These are phyloP conservation scores for Penstemon davidsonii DNA, from an alignment of 257 asterid genomes.

Conservation along the genomic window DNA sequence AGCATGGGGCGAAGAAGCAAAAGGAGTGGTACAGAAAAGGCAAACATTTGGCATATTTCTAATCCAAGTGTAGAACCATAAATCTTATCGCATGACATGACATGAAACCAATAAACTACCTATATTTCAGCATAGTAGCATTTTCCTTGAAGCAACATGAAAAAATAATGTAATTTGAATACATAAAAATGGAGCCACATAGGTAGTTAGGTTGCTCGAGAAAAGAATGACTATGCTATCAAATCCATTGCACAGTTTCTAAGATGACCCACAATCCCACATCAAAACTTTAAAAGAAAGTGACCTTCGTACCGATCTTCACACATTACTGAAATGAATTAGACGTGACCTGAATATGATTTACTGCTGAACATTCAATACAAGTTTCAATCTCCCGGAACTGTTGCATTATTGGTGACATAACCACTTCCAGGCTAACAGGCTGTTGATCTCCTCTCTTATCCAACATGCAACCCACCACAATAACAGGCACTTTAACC, in stretches of 20 bases:
- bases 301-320: constrained; percentile 2
- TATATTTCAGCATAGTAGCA: constrained; percentile 2
- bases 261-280: constrained; percentile 3
- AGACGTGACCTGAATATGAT: constrained; percentile 66
- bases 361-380: constrained; percentile 88
- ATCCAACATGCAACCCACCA: constrained; percentile 98
- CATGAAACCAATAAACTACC: constrained; percentile 11
- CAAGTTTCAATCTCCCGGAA: constrained; percentile 98
- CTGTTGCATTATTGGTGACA: constrained; percentile 98
- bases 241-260: constrained; percentile 11
- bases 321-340: constrained; percentile 11
- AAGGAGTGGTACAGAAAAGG: constrained; percentile 1
- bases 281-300: background rate
- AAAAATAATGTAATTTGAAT: background rate
- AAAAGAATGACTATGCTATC: background rate
- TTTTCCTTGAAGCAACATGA: constrained; percentile 7
- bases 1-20: constrained; percentile 2
- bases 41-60: background rate
- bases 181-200: constrained; percentile 12
- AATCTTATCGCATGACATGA: constrained; percentile 8
- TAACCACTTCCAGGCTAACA: constrained; percentile 83
- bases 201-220: background rate
- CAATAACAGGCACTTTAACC: constrained; percentile 94
- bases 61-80: background rate
- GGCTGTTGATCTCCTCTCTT: constrained; percentile 75